Evolutionary conservation across 2,329 filamentous ascomycete species (phyloP).

Genomic region (Apiospora koreana): DNA sequence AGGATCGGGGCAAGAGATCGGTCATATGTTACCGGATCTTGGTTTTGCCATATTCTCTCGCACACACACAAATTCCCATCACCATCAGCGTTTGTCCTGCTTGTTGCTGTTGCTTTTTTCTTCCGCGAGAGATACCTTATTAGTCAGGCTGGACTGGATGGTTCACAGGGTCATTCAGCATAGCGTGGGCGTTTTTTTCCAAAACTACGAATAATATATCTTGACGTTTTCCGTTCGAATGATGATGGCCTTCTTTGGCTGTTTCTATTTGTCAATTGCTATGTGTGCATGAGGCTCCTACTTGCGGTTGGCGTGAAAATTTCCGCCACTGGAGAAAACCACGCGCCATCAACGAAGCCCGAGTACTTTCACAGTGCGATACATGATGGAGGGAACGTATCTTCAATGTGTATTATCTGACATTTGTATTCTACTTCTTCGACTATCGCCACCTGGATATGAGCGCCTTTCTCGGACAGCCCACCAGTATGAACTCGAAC

Average conservation of each 20-base stretch:
- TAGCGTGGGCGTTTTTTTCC: slow-evolving; percentile 2
- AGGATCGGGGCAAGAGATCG: not conserved
- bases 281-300: too few species aligned
- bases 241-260: not conserved
- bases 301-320: too few species aligned
- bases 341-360: too few species aligned
- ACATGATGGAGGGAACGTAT: too few species aligned
- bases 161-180: slow-evolving; percentile 6
- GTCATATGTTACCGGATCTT: not conserved
- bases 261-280: not conserved
- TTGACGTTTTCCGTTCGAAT: not conserved
- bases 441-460: not conserved
- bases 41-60: not conserved
- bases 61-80: not conserved
- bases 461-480: too few species aligned
- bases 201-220: slow-evolving; percentile 1
- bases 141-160: slow-evolving; percentile 8
- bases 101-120: not conserved
- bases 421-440: not conserved
- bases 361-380: too few species aligned
- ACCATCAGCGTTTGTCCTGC: not conserved
- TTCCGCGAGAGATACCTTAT: slow-evolving; percentile 1
- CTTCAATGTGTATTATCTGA: too few species aligned
- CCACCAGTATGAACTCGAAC: not conserved
- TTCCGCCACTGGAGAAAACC: too few species aligned